A percentile compares a stretch with the other conserved stretches of the same genome.
phyloP scores from a whole-genome alignment of 2,329 filamentous ascomycete species.

The Botrytis elliptica region DNA sequence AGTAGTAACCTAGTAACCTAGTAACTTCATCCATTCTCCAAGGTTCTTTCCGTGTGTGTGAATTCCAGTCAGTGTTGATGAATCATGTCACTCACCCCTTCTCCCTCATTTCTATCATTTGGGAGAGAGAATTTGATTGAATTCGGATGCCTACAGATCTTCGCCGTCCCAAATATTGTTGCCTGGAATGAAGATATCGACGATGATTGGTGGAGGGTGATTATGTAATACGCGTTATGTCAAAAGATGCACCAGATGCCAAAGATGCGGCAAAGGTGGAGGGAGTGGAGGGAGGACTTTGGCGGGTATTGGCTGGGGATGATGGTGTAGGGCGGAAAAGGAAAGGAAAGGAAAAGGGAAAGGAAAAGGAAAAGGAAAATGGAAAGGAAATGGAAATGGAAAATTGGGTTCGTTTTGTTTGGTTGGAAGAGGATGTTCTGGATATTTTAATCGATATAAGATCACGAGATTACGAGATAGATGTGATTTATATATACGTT shows the following conservation, averaged over 20 bases:
- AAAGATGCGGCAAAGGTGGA: neutral
- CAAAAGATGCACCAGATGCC: neutral
- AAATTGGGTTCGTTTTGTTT: no score
- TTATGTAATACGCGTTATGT: neutral
- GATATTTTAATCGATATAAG: neutral
- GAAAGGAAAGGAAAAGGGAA: neutral
- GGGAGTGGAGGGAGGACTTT: neutral
- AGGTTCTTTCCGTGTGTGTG: no score
- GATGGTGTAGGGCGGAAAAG: neutral
- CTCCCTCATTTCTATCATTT: no score
- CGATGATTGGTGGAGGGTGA: neutral
- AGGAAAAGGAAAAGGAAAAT: neutral
- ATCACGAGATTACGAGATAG: no score
- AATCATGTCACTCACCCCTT: neutral
- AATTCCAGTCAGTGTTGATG: neutral
- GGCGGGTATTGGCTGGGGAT: neutral
- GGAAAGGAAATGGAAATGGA: no score
- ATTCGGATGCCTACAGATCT: slow-evolving; percentile 25
- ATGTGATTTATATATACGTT: no score
- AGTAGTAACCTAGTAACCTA: no score
- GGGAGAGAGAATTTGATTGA: neutral
- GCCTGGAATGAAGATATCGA: slow-evolving; percentile 23
- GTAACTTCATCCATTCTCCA: neutral
- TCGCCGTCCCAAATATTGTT: slow-evolving; percentile 29
- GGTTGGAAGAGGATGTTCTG: neutral